These are phyloP conservation scores for Tetratostichococcus sp. DNA, from an alignment of 139 green algal species.

Conservation along the genomic window DNA sequence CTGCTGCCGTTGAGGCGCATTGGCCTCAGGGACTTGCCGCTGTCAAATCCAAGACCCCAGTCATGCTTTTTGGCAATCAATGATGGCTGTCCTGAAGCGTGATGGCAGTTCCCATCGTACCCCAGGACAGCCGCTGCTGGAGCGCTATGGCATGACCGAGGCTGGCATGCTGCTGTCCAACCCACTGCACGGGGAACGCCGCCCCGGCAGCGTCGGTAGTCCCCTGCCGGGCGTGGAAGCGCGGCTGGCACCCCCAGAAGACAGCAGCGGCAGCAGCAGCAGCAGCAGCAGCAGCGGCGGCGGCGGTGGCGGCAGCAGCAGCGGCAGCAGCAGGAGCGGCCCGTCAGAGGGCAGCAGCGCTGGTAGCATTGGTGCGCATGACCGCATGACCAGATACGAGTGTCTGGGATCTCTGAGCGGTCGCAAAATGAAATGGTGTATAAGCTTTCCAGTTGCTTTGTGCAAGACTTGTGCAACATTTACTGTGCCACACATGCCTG, in stretches of 20 bases:
- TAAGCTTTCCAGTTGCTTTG: too few relatives aligned
- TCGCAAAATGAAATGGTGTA: too few relatives aligned
- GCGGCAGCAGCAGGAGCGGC: neutral
- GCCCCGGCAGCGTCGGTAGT: constrained; percentile 73
- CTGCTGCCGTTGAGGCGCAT: too few relatives aligned
- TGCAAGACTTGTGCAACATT: too few relatives aligned
- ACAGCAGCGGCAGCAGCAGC: neutral
- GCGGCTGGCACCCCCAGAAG: neutral
- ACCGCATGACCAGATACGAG: too few relatives aligned
- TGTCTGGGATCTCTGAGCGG: neutral
- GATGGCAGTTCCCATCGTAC: neutral
- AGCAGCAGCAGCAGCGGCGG: constrained; percentile 1
- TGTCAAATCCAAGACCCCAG: too few relatives aligned
- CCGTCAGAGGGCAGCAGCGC: neutral
- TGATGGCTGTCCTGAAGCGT: too few relatives aligned
- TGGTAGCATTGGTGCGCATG: neutral
- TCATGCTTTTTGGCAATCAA: too few relatives aligned
- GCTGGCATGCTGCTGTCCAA: constrained; percentile 96
- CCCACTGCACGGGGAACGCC: constrained; percentile 61
- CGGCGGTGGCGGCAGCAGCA: neutral
- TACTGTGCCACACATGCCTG: too few relatives aligned
- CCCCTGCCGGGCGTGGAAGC: constrained; percentile 78
- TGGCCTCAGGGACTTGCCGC: too few relatives aligned
- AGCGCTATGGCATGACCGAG: constrained; percentile 98
- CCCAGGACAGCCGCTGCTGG: constrained; percentile 69